A percentile compares a stretch with the other conserved stretches of the same genome.
These are phyloP conservation scores for Globisporangium emineosum DNA, from an alignment of 352 stramenopile genomes.

Conservation along the genomic window DNA sequence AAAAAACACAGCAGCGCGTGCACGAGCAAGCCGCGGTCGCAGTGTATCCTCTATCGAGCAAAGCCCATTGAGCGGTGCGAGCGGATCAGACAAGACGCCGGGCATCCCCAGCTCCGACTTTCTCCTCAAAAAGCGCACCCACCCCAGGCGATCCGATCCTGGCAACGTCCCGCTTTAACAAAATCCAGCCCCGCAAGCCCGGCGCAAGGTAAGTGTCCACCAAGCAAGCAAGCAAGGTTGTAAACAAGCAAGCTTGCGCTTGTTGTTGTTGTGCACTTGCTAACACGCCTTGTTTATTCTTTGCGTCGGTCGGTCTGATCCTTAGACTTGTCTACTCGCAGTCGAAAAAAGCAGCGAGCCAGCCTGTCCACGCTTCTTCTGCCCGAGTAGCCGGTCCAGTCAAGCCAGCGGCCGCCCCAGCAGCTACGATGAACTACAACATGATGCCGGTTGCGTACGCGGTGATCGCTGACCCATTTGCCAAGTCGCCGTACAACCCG, in stretches of 20 bases:
- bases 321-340: neutral
- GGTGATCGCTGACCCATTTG: conserved; percentile 26
- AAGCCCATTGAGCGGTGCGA: neutral
- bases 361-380: neutral
- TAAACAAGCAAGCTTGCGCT: neutral
- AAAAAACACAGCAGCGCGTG: conserved; percentile 2
- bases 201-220: neutral
- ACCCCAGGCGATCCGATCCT: neutral
- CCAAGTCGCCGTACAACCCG: conserved; percentile 38
- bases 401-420: neutral
- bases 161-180: neutral
- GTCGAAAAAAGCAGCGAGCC: neutral
- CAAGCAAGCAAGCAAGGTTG: neutral
- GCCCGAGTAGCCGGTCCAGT: neutral
- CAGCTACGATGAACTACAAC: conserved; percentile 13
- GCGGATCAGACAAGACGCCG: neutral
- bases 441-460: conserved; percentile 12
- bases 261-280: neutral
- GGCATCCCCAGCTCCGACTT: neutral
- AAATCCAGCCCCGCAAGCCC: conserved; percentile 1
- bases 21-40: neutral
- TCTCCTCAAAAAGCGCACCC: neutral
- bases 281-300: neutral
- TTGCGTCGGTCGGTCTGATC: too few species aligned
- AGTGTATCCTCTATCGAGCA: neutral